phyloP scores from a whole-genome alignment of 768 basidiomycete genomes.

The Leccinum truebloodii region DNA sequence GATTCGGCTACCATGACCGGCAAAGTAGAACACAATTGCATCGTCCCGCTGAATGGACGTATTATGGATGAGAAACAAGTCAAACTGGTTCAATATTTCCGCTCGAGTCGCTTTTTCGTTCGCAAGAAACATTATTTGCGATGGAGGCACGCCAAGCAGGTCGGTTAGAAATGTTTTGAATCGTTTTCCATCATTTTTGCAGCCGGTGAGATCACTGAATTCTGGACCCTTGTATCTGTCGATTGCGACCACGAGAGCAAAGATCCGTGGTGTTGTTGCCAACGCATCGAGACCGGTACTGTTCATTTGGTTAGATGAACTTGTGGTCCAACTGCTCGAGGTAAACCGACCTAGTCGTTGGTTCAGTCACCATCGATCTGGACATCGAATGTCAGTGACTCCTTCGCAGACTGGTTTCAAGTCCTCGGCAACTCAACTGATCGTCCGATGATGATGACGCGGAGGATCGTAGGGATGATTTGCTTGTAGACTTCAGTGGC shows the following conservation, averaged over 20 bases:
- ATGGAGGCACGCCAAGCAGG: constrained; percentile 15
- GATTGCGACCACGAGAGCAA: constrained; percentile 20
- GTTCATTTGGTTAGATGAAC: background rate
- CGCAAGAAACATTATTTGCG: constrained; percentile 17
- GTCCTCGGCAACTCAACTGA: constrained; percentile 14
- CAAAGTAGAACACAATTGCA: constrained; percentile 21
- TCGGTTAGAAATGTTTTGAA: constrained; percentile 13
- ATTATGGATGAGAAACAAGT: constrained; percentile 14
- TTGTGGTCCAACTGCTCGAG: background rate
- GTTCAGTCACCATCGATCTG: constrained; percentile 8
- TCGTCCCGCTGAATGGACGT: constrained; percentile 13
- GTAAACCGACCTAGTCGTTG: constrained; percentile 8
- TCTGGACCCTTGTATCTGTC: constrained; percentile 8
- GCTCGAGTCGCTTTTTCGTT: constrained; percentile 14
- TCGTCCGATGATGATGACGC: background rate
- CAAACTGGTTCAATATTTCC: constrained; percentile 8
- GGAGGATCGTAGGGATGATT: background rate
- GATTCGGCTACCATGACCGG: constrained; percentile 16
- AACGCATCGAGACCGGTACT: background rate
- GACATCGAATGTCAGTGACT: constrained; percentile 1
- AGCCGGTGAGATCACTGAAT: constrained; percentile 3
- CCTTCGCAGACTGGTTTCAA: background rate
- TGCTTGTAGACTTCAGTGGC: background rate
- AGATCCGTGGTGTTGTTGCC: constrained; percentile 12
- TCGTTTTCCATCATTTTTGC: constrained; percentile 19